These are phyloP conservation scores for Cichorium intybus DNA, from an alignment of 140 eudicot species.

Conservation along the genomic window DNA sequence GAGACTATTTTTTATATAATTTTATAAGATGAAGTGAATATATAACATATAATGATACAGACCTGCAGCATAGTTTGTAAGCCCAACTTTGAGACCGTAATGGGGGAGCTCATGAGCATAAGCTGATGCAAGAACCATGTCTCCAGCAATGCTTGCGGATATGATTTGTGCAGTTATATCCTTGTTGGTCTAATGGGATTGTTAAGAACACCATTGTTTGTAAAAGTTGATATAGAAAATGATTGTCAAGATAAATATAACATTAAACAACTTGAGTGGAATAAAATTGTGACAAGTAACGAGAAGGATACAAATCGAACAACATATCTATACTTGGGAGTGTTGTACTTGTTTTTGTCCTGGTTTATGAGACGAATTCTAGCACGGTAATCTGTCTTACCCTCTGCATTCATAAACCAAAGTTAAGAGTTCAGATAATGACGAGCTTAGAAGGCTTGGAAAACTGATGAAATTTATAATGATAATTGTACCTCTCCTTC, in stretches of 20 bases:
- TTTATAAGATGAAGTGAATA: neutral
- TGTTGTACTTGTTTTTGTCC: constrained; percentile 79
- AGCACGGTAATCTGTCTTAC: constrained; percentile 82
- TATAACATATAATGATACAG: too few relatives aligned
- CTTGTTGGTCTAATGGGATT: constrained; percentile 52
- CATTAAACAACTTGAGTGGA: too few relatives aligned
- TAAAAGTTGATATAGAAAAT: too few relatives aligned
- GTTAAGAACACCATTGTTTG: constrained; percentile 2
- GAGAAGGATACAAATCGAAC: constrained; percentile 65
- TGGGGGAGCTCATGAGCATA: constrained; percentile 70
- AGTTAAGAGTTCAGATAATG: neutral
- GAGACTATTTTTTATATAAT: neutral
- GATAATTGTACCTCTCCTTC: constrained; percentile 58
- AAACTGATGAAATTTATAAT: neutral
- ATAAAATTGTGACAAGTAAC: neutral
- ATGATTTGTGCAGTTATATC: constrained; percentile 66
- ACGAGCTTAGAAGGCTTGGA: neutral
- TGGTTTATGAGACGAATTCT: constrained; percentile 73
- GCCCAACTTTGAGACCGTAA: constrained; percentile 73
- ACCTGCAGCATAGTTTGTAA: constrained; percentile 89
- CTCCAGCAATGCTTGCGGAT: constrained; percentile 77
- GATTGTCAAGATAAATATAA: too few relatives aligned
- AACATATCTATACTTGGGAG: constrained; percentile 72
- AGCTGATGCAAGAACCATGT: constrained; percentile 64
- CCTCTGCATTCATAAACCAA: constrained; percentile 39